phyloP scores from a whole-genome alignment of 371 early-diverging fungal genomes.

The Mortierella sp. region DNA sequence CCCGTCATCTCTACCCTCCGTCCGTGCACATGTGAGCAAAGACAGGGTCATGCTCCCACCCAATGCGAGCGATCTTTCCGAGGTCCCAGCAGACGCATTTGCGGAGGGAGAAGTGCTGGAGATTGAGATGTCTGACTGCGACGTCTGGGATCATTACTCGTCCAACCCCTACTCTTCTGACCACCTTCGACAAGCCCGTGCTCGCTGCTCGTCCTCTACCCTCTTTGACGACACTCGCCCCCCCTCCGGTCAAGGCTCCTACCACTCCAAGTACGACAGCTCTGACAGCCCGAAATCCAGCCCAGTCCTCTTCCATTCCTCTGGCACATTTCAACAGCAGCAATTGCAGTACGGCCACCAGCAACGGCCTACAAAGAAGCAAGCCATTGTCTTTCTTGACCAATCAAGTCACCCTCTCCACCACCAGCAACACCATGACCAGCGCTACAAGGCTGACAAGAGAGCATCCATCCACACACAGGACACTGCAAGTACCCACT shows the following conservation, averaged over 20 bases:
- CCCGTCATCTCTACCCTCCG: constrained; percentile 12
- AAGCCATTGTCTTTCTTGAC: constrained; percentile 18
- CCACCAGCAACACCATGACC: constrained; percentile 5
- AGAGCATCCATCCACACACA: neutral
- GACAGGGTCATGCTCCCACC: constrained; percentile 34
- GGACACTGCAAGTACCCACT: constrained; percentile 18
- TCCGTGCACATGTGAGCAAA: constrained; percentile 14
- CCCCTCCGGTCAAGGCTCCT: constrained; percentile 19
- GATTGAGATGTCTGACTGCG: constrained; percentile 15
- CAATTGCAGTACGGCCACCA: neutral
- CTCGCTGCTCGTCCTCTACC: constrained; percentile 55
- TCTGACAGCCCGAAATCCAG: constrained; percentile 11
- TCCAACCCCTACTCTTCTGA: constrained; percentile 20
- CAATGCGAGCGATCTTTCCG: constrained; percentile 43
- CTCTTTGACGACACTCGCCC: constrained; percentile 50
- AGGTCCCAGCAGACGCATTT: constrained; percentile 30
- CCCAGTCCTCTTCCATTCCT: constrained; percentile 15
- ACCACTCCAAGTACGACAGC: constrained; percentile 20
- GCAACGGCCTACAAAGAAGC: constrained; percentile 21
- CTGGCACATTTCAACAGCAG: constrained; percentile 12
- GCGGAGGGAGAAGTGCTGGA: constrained; percentile 48
- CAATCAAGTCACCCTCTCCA: constrained; percentile 1
- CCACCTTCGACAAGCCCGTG: constrained; percentile 25
- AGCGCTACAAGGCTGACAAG: neutral
- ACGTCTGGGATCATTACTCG: constrained; percentile 20